These are phyloP conservation scores for Amphirosellinia nigrospora DNA, from an alignment of 495 filamentous ascomycete genomes.

Conservation along the genomic window DNA sequence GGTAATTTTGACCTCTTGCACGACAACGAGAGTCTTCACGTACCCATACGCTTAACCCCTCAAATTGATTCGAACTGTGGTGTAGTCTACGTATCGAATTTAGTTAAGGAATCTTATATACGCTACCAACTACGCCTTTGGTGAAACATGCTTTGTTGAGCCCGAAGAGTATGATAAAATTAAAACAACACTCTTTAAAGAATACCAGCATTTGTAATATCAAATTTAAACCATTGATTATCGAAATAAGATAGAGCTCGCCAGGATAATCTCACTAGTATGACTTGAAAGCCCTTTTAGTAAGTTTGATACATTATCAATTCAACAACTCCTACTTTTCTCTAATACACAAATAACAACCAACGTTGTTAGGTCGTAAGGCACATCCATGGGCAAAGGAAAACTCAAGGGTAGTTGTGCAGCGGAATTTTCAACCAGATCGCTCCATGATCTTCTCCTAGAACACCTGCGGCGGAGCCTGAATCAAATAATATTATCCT, in stretches of 20 bases:
- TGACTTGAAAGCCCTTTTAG: background rate
- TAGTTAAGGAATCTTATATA: background rate
- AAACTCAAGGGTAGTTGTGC: slow-evolving; percentile 14
- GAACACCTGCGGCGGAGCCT: slow-evolving; percentile 6
- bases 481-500: slow-evolving; percentile 18
- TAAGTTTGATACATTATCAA: background rate
- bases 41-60: too few relatives aligned
- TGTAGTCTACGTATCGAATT: too few relatives aligned
- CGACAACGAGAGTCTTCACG: too few relatives aligned
- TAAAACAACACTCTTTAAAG: background rate
- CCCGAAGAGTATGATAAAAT: background rate
- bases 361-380: background rate
- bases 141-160: background rate
- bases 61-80: too few relatives aligned
- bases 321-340: background rate
- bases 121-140: background rate
- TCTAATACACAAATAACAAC: slow-evolving; percentile 11
- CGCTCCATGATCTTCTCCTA: slow-evolving; percentile 14
- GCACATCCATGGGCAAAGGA: slow-evolving; percentile 12
- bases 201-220: background rate
- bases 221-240: background rate
- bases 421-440: slow-evolving; percentile 20
- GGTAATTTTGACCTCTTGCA: too few relatives aligned
- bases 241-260: background rate
- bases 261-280: background rate